These are phyloP conservation scores for Tetrapisispora arboricola DNA, from an alignment of 805 yeast species.

Conservation along the genomic window DNA sequence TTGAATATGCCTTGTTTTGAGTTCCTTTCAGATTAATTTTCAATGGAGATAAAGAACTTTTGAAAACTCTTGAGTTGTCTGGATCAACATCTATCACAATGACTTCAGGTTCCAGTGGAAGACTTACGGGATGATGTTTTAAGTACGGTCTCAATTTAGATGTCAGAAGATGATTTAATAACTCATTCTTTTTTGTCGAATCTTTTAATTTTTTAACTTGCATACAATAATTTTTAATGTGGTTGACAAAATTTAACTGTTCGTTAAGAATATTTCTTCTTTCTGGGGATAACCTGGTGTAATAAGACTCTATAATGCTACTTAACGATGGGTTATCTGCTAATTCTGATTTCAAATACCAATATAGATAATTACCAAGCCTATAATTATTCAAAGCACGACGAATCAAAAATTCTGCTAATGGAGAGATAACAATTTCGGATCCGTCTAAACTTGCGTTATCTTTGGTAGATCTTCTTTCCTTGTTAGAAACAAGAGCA, in stretches of 20 bases:
- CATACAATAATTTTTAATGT: slow-evolving; percentile 54
- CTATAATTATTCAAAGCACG: slow-evolving; percentile 55
- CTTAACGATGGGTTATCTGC: slow-evolving; percentile 50
- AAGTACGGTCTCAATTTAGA: slow-evolving; percentile 33
- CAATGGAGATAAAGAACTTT: slow-evolving; percentile 81
- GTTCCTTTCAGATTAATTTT: slow-evolving; percentile 65
- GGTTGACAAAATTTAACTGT: slow-evolving; percentile 62
- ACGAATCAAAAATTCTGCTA: slow-evolving; percentile 65
- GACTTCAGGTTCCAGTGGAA: slow-evolving; percentile 79
- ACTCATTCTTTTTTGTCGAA: slow-evolving; percentile 61
- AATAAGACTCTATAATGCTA: slow-evolving; percentile 39
- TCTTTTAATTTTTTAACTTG: slow-evolving; percentile 60
- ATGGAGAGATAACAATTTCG: slow-evolving; percentile 39
- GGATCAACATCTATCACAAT: slow-evolving; percentile 67
- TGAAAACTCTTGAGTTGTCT: slow-evolving; percentile 76
- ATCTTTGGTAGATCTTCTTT: not conserved
- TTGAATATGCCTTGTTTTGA: slow-evolving; percentile 46
- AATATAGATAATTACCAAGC: slow-evolving; percentile 76
- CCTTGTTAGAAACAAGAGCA: too few species aligned
- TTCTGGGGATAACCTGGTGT: slow-evolving; percentile 26
- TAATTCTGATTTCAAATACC: slow-evolving; percentile 85
- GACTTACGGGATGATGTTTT: slow-evolving; percentile 41
- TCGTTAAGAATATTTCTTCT: slow-evolving; percentile 30
- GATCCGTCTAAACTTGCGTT: not conserved
- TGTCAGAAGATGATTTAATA: slow-evolving; percentile 39